Conservation (phyloP, 1,284 basidiomycete genomes). For the Somion occarium region DNA sequence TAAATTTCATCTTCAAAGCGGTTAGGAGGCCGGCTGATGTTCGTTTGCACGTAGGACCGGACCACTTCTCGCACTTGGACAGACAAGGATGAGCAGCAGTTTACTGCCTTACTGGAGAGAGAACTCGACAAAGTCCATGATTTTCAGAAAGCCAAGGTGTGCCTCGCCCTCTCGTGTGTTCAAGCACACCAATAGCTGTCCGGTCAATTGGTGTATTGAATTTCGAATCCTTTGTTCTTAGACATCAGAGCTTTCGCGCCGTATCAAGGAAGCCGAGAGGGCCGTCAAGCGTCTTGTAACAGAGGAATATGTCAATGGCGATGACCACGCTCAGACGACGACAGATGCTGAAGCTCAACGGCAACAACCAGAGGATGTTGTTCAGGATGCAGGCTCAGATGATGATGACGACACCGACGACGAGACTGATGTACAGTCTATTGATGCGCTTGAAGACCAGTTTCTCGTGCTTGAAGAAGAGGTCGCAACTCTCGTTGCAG, state of each 20-base stretch:
- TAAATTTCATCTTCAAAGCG: constrained; percentile 21
- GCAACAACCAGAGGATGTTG: constrained; percentile 46
- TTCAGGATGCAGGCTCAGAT: constrained; percentile 70
- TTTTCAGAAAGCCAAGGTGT: constrained; percentile 89
- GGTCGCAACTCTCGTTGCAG: constrained; percentile 93
- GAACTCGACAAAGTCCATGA: constrained; percentile 96
- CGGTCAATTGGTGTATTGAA: not conserved
- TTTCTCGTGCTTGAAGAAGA: constrained; percentile 93
- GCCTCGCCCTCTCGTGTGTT: constrained; percentile 14
- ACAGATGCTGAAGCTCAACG: constrained; percentile 46
- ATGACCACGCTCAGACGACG: not conserved
- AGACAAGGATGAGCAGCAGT: constrained; percentile 76
- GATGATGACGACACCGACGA: constrained; percentile 62
- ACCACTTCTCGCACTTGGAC: constrained; percentile 66
- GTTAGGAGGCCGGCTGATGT: not conserved
- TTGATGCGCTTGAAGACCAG: constrained; percentile 81
- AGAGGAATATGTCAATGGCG: constrained; percentile 36
- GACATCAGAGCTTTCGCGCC: constrained; percentile 79
- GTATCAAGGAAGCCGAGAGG: constrained; percentile 79
- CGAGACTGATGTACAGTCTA: constrained; percentile 57
- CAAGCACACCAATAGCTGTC: not conserved
- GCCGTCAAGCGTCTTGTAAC: constrained; percentile 75
- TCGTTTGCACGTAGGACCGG: constrained; percentile 37
- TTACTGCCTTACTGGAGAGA: constrained; percentile 73
- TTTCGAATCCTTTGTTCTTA: constrained; percentile 24